Evolutionary conservation across 371 early-diverging fungal genomes (phyloP), one percentile per base, ranked within the genome.

Genomic region (Saksenaea oblongispora): DNA sequence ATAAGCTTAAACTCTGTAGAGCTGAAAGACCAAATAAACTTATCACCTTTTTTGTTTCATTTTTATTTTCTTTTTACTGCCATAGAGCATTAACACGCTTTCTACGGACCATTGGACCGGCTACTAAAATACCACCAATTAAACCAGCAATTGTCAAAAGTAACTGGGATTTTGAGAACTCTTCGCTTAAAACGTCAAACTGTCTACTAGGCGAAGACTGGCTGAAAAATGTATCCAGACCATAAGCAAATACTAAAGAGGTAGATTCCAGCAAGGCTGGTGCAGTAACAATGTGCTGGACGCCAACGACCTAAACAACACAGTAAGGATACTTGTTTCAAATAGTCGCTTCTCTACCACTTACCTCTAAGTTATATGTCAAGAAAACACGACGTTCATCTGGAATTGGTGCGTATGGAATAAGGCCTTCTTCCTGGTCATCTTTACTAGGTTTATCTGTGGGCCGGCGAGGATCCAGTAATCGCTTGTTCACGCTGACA

Each of bases 201-300:
- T 89, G 87, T 68, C 91, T 90, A 51, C 93, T 93, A 17, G 98
- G 97, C 35, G 87, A 87, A 13, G 87, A 84, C 31, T 90, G 83
- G 0, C 91, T 88, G 64, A 89, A 91, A 81, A 94, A 98, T 54
- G 95, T 66, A 67, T 98, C 98, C 34, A 94, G 80, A 3, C 98
- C 98, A 67, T 88, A 94, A 0, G 92, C 88, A 31, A 90, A 79
- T 4, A 96, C 93, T 22, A 97, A 75, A 9, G 95, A 87, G 3
- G 98, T 98, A n/a, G 95, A 95, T 79, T 98, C 98, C 36, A 97
- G 76, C 36, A 87, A 65, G 5, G 97, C 86, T 0, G 95, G 90
- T 14, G 90, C 70, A 2, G 94, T 85, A 24, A 77, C 68, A 61
- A 98, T 93, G 15, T 73, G 69, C 31, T 74, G 65, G 57, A 92